Conservation (phyloP, 1,139 yeast species). For the Nakaseomyces glabratus region DNA sequence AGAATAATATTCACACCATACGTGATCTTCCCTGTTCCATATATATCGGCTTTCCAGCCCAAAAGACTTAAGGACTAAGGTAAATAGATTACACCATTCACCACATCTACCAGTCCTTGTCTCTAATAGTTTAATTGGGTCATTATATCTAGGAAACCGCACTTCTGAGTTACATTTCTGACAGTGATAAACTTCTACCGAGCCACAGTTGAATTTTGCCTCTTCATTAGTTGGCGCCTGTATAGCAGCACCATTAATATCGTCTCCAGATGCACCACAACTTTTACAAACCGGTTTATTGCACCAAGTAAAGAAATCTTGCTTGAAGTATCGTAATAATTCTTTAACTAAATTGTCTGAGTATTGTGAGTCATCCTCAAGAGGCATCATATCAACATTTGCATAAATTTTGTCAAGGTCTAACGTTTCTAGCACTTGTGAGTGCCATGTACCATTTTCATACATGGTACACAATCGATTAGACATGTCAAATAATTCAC, state of each 20-base stretch:
- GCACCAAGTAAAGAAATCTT: conserved; percentile 77
- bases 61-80: conserved; percentile 57
- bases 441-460: conserved; percentile 27
- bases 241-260: conserved; percentile 31
- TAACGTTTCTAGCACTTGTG: conserved; percentile 33
- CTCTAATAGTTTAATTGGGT: conserved; percentile 51
- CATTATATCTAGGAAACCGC: conserved; percentile 70
- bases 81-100: conserved; percentile 87
- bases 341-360: conserved; percentile 67
- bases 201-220: conserved; percentile 36
- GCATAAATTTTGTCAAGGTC: conserved; percentile 31
- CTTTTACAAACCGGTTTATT: conserved; percentile 54
- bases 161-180: conserved; percentile 37
- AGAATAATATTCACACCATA: conserved; percentile 89
- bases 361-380: conserved; percentile 37
- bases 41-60: conserved; percentile 60
- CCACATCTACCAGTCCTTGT: conserved; percentile 81
- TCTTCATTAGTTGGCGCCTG: conserved; percentile 38
- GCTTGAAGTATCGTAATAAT: conserved; percentile 65
- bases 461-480: conserved; percentile 22
- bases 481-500: conserved; percentile 16
- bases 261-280: conserved; percentile 38
- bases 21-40: conserved; percentile 91
- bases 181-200: conserved; percentile 60
- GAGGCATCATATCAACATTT: conserved; percentile 33